Evolutionary conservation across 805 yeast species (phyloP).

Genomic region (Monosporozyma siamensis): DNA sequence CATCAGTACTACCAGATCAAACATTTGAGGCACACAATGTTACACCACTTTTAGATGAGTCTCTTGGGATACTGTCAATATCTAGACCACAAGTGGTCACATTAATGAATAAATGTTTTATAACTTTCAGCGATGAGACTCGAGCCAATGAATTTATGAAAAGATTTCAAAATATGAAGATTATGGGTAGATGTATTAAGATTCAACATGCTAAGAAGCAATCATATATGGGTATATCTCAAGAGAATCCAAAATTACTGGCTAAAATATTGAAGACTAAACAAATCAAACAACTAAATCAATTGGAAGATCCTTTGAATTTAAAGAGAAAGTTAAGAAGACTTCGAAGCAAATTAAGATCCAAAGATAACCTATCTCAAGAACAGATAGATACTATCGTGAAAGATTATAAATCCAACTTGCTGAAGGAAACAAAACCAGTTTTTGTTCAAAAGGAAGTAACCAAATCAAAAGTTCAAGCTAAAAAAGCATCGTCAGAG

Average conservation of each 20-base stretch:
- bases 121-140: slow-evolving; percentile 16
- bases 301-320: slow-evolving; percentile 1
- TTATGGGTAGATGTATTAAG: slow-evolving; percentile 15
- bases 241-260: slow-evolving; percentile 4
- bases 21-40: neutral
- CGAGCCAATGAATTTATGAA: slow-evolving; percentile 13
- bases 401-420: neutral
- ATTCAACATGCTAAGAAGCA: slow-evolving; percentile 18
- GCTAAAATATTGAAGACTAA: slow-evolving; percentile 11
- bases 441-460: neutral
- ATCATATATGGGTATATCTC: slow-evolving; percentile 15
- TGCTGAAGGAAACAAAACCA: neutral
- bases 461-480: neutral
- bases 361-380: slow-evolving; percentile 12
- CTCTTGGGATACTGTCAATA: slow-evolving; percentile 9
- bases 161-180: slow-evolving; percentile 8
- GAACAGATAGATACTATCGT: slow-evolving; percentile 9
- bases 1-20: slow-evolving; percentile 4
- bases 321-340: slow-evolving; percentile 20
- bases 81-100: neutral
- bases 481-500: neutral
- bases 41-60: slow-evolving; percentile 3
- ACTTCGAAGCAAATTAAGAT: slow-evolving; percentile 16
- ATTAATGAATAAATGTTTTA: slow-evolving; percentile 16
- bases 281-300: slow-evolving; percentile 3